Conservation (phyloP, 768 basidiomycete species). For the Mrakia blollopis region DNA sequence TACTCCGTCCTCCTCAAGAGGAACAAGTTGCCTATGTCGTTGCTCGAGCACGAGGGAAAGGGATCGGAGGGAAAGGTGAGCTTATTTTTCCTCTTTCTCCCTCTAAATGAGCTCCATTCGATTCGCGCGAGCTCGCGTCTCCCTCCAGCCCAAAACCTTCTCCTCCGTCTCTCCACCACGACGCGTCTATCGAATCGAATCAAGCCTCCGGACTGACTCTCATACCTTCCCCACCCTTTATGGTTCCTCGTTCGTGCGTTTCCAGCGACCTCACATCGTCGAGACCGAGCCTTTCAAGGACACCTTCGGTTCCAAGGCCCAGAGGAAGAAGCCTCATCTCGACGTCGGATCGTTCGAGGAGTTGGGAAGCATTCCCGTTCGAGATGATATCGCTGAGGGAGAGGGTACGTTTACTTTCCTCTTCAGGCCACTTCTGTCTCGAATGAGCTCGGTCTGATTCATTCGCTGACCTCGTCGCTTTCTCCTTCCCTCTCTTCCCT, state of each 20-base stretch:
- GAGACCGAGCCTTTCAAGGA: constrained; percentile 92
- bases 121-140: no score
- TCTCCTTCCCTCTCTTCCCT: neutral
- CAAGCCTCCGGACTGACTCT: neutral
- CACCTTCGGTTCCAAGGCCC: constrained; percentile 93
- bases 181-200: neutral
- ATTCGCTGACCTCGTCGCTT: neutral
- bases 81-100: neutral
- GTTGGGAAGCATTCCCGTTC: constrained; percentile 49
- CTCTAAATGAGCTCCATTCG: neutral
- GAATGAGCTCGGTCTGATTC: neutral
- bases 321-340: constrained; percentile 80
- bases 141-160: neutral
- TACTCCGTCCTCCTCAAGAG: constrained; percentile 89
- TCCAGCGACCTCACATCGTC: constrained; percentile 81
- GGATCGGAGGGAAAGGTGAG: constrained; percentile 69
- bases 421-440: no score
- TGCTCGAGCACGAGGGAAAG: constrained; percentile 67
- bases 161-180: neutral
- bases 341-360: constrained; percentile 91
- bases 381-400: constrained; percentile 30
- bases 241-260: constrained; percentile 12
- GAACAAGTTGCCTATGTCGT: constrained; percentile 95
- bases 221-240: neutral
- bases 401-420: neutral